Conservation (phyloP, 768 basidiomycete species). For the Coprinellus aureogranulatus region DNA sequence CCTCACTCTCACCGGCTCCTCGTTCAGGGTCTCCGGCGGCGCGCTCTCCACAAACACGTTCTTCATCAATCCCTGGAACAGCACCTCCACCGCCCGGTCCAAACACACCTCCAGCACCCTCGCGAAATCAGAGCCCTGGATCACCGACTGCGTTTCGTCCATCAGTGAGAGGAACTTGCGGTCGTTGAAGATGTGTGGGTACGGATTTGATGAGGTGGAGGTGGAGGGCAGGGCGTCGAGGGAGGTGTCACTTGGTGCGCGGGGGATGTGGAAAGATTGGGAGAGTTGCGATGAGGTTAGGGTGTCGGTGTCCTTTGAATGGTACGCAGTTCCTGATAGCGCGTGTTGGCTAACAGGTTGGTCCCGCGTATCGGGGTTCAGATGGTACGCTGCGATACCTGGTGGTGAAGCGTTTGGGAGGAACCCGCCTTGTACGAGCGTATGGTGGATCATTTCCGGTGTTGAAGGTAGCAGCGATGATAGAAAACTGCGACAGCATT, state of each 20-base stretch:
- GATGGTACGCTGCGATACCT: slow-evolving; percentile 7
- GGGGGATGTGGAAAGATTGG: slow-evolving; percentile 23
- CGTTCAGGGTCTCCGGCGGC: not conserved
- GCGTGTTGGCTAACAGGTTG: slow-evolving; percentile 3
- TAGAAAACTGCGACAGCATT: slow-evolving; percentile 51
- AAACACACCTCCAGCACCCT: slow-evolving; percentile 71
- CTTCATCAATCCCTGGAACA: slow-evolving; percentile 62
- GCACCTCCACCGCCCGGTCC: slow-evolving; percentile 61
- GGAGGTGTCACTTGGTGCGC: slow-evolving; percentile 7
- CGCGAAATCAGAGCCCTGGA: slow-evolving; percentile 69
- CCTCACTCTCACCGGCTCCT: slow-evolving; percentile 44
- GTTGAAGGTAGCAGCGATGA: slow-evolving; percentile 76
- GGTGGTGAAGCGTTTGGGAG: too few relatives aligned
- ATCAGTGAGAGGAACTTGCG: slow-evolving; percentile 63
- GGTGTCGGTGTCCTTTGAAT: slow-evolving; percentile 16
- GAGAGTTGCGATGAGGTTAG: slow-evolving; percentile 28
- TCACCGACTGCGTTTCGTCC: slow-evolving; percentile 60
- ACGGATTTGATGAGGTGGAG: slow-evolving; percentile 19
- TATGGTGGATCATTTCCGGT: slow-evolving; percentile 63
- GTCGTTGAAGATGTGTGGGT: slow-evolving; percentile 31
- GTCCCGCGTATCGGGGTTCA: slow-evolving; percentile 9
- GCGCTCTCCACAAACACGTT: slow-evolving; percentile 51
- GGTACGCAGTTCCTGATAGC: not conserved
- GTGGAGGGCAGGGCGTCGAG: not conserved
- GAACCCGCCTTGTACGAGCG: slow-evolving; percentile 65